phyloP scores from a whole-genome alignment of 2,329 filamentous ascomycete species.

The Rhynchosporium secalis region DNA sequence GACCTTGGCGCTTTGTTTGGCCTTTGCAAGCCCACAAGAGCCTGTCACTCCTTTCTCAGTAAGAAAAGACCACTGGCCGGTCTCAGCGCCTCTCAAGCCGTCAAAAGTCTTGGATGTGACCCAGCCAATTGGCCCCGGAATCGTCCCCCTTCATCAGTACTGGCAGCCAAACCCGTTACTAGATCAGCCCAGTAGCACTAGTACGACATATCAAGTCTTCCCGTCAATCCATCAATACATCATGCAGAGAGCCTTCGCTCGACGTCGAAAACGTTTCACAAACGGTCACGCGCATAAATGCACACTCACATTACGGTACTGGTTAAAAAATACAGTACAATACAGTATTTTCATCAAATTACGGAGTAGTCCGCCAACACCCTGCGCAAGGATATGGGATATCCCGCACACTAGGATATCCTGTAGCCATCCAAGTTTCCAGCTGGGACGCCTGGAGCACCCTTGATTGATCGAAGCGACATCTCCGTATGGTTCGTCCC shows the following conservation, averaged over 20 bases:
- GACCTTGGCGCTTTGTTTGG: neutral
- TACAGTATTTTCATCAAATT: neutral
- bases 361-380: neutral
- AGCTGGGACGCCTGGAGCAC: slow-evolving; percentile 12
- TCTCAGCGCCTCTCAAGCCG: slow-evolving; percentile 17
- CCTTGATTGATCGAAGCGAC: slow-evolving; percentile 2
- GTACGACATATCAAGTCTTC: slow-evolving; percentile 20
- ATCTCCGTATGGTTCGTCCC: slow-evolving; percentile 15
- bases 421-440: slow-evolving; percentile 9
- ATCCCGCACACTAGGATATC: slow-evolving; percentile 1
- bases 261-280: neutral
- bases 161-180: slow-evolving; percentile 23
- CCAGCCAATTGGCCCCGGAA: slow-evolving; percentile 22
- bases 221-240: slow-evolving; percentile 9
- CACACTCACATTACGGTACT: neutral
- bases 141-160: slow-evolving; percentile 13
- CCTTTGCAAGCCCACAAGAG: slow-evolving; percentile 23
- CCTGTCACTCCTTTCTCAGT: slow-evolving; percentile 11
- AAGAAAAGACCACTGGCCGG: neutral
- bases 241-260: slow-evolving; percentile 5
- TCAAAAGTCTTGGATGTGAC: slow-evolving; percentile 22
- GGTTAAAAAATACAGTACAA: neutral
- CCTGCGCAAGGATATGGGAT: slow-evolving; percentile 14
- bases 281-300: neutral
- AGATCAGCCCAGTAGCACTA: neutral